These are phyloP conservation scores for Phlegmacium glaucopus DNA, from an alignment of 768 basidiomycete species.

Conservation along the genomic window DNA sequence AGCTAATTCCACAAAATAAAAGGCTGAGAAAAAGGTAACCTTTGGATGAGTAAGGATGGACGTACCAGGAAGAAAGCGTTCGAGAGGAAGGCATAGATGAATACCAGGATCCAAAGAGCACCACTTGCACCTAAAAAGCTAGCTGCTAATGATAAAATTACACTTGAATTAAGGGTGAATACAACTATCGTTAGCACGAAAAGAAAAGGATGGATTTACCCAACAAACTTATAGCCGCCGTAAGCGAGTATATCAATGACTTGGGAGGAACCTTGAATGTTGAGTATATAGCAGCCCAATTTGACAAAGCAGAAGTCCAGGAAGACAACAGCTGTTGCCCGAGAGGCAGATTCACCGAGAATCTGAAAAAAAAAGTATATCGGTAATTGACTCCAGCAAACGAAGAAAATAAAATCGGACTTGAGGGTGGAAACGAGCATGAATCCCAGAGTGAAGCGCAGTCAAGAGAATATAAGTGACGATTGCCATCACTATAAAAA, in stretches of 20 bases:
- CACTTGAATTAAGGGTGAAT: slow-evolving; percentile 45
- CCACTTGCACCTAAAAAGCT: slow-evolving; percentile 61
- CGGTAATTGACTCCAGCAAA: background rate
- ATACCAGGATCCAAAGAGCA: slow-evolving; percentile 66
- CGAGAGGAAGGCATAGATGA: slow-evolving; percentile 82
- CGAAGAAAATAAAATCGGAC: slow-evolving; percentile 13
- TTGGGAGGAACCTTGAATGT: slow-evolving; percentile 69
- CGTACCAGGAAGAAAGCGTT: slow-evolving; percentile 90
- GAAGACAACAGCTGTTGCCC: slow-evolving; percentile 79
- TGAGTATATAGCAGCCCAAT: slow-evolving; percentile 90
- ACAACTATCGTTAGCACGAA: background rate
- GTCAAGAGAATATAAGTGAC: slow-evolving; percentile 93
- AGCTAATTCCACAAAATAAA: slow-evolving; percentile 47
- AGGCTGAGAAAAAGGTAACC: background rate
- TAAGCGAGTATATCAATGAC: slow-evolving; percentile 87
- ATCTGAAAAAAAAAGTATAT: no score
- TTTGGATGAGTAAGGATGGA: background rate
- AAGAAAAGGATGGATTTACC: slow-evolving; percentile 47
- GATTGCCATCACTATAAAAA: slow-evolving; percentile 78
- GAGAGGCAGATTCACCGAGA: slow-evolving; percentile 82
- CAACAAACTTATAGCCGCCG: slow-evolving; percentile 97
- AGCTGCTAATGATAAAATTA: slow-evolving; percentile 74
- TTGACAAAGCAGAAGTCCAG: slow-evolving; percentile 90
- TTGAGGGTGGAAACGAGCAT: slow-evolving; percentile 81
- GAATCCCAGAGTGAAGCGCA: slow-evolving; percentile 82